Evolutionary conservation across 345 rosid genomes (phyloP), one percentile per base, ranked within the genome.

Genomic region (Melaleuca alternifolia): DNA sequence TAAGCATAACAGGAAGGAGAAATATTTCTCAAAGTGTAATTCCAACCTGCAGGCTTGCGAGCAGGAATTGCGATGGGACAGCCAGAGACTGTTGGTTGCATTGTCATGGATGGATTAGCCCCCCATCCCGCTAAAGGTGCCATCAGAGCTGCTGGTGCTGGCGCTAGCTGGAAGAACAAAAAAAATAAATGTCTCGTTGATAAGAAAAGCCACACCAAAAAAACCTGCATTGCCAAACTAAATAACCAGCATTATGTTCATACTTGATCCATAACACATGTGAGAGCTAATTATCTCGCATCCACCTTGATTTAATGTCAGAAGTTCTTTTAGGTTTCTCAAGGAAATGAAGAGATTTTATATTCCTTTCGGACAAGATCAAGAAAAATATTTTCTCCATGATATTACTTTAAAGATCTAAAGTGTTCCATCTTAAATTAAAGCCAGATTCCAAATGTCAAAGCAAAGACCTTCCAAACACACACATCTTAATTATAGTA

Each of bases 101-200:
- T 93, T 76, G 92, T 93, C 81, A 94, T 85, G 75, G 95, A 87
- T 52, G 96, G 91, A 90, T 91, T 94, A 52, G 96, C 96, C 98
- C 93, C 92, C 97, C 96, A 93, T 77, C 99, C 98, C 54, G 98
- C 91, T 84, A 93, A 93, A 87, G 95, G 87, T 65, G 95, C 86
- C 65, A 96, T 89, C 84, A 94, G 94, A 79, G 93, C 91, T 84
- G 96, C 92, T 59, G 95, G 79, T 33, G 48, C 46, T 71, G 48
- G 94, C 30, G 90, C 85, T 5, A 97, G 90, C 92, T 93, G 98
- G 90, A 95, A 95, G 84, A 96, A 37, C 37, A 3, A 24, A 24
- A 71, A 37, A 59, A 61, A 50, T 28, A 51, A 4, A 50, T 37
- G 79, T 71, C 48, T 71, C 18, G 79, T 37, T 41, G 18, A 71